These are phyloP conservation scores for Epichloe typhina DNA, from an alignment of 2,329 filamentous ascomycete genomes.

Conservation along the genomic window DNA sequence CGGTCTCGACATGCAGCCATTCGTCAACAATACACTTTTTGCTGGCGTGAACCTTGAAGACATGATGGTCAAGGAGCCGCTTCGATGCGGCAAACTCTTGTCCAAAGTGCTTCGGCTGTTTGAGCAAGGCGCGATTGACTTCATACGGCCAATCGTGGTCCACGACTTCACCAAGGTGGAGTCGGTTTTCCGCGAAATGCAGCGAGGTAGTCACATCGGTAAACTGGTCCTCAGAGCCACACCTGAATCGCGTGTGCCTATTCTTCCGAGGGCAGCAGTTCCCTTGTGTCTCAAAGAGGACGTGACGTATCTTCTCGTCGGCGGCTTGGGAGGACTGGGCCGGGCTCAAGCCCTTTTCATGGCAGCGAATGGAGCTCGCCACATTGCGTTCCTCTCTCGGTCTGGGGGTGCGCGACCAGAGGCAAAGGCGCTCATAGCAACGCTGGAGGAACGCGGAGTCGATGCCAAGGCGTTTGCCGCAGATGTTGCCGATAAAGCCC, in stretches of 20 bases:
- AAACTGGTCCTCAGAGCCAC: constrained; percentile 19
- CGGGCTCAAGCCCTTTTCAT: background rate
- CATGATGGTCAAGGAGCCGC: background rate
- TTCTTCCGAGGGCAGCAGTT: background rate
- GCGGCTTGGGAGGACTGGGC: background rate
- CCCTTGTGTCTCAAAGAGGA: background rate
- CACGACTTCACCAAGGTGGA: constrained; percentile 12
- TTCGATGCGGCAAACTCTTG: background rate
- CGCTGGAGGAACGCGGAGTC: background rate
- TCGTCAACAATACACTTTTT: background rate
- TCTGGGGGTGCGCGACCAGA: background rate
- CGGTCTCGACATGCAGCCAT: constrained; percentile 15
- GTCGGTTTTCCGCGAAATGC: constrained; percentile 24
- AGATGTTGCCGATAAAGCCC: background rate
- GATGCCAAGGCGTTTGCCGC: background rate
- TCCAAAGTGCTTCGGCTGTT: background rate
- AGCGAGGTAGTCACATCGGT: constrained; percentile 23
- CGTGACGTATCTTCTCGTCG: background rate
- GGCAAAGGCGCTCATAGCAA: background rate
- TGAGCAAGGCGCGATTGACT: background rate
- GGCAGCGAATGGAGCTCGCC: background rate
- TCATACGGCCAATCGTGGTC: background rate
- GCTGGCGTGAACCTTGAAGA: constrained; percentile 3
- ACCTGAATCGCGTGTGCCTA: background rate
- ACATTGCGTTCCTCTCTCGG: background rate